Evolutionary conservation across 495 filamentous ascomycete genomes (phyloP).

Genomic region (Halenospora varia): DNA sequence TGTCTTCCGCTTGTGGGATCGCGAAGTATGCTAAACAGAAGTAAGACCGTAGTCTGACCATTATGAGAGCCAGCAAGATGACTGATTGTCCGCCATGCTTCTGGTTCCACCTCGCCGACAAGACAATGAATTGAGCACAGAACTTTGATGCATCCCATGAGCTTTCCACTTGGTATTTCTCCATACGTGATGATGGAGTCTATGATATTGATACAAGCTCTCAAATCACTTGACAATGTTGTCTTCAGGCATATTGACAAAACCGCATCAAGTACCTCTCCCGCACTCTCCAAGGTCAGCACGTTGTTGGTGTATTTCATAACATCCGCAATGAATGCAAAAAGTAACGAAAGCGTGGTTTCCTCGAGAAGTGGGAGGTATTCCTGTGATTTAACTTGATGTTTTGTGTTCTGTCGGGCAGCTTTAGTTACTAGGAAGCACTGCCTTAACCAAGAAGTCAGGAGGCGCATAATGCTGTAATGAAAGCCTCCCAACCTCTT

Average conservation of each 20-base stretch:
- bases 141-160: conserved; percentile 69
- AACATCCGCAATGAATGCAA: conserved; percentile 71
- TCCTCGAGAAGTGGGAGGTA: conserved; percentile 56
- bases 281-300: conserved; percentile 63
- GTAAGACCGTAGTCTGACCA: conserved; percentile 62
- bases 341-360: conserved; percentile 61
- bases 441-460: conserved; percentile 53
- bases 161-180: conserved; percentile 62
- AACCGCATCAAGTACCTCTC: conserved; percentile 59
- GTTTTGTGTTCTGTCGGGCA: conserved; percentile 42
- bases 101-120: conserved; percentile 62
- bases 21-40: conserved; percentile 59
- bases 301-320: conserved; percentile 81
- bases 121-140: conserved; percentile 80
- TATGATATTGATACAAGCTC: conserved; percentile 70
- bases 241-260: conserved; percentile 75
- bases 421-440: conserved; percentile 50
- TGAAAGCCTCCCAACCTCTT: conserved; percentile 62
- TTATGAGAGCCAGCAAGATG: conserved; percentile 78
- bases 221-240: conserved; percentile 66
- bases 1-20: conserved; percentile 50
- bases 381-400: conserved; percentile 38
- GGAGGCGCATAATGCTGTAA: conserved; percentile 52
- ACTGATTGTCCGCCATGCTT: conserved; percentile 70
- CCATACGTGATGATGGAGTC: conserved; percentile 77